Evolutionary conservation across 2,329 filamentous ascomycete species (phyloP).

Genomic region (Mycosphaerella sp.): DNA sequence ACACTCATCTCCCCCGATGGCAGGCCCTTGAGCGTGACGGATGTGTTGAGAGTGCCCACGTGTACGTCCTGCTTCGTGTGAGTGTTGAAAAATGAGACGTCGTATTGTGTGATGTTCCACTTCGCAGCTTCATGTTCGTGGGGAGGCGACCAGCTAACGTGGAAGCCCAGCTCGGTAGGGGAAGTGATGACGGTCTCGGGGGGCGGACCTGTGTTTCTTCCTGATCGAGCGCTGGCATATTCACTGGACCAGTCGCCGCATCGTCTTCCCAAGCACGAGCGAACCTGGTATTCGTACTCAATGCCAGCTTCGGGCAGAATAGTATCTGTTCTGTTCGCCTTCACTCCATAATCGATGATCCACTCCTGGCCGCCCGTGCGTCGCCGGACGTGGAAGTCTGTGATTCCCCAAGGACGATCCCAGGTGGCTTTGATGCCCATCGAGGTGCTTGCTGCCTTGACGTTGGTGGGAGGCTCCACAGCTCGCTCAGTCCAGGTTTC

Average conservation of each 20-base stretch:
- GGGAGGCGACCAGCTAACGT: conserved; percentile 6
- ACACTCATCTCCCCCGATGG: conserved; percentile 6
- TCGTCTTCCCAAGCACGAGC: conserved; percentile 6
- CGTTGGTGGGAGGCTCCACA: conserved; percentile 1
- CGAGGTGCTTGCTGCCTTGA: conserved; percentile 1
- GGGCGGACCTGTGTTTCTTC: conserved; percentile 7
- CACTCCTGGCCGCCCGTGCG: conserved; percentile 1
- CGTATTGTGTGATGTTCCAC: conserved; percentile 10
- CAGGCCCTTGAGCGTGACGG: conserved; percentile 3
- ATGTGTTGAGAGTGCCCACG: conserved; percentile 1
- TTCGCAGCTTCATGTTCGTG: neutral
- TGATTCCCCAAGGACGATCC: conserved; percentile 7
- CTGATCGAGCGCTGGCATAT: conserved; percentile 4
- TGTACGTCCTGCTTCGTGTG: neutral
- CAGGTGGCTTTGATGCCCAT: conserved; percentile 13
- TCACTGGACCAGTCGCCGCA: conserved; percentile 8
- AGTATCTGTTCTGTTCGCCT: conserved; percentile 5
- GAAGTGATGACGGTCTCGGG: conserved; percentile 1
- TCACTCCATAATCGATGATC: neutral
- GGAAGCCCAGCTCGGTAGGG: conserved; percentile 5
- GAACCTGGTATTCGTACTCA: conserved; percentile 12
- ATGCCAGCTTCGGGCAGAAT: conserved; percentile 6
- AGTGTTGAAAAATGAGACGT: neutral
- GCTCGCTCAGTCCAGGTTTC: conserved; percentile 3
- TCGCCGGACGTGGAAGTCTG: conserved; percentile 6